A percentile compares a stretch with the other conserved stretches of the same genome.
Conservation (phyloP, 106 monocot genomes). For the Allium sativum region DNA sequence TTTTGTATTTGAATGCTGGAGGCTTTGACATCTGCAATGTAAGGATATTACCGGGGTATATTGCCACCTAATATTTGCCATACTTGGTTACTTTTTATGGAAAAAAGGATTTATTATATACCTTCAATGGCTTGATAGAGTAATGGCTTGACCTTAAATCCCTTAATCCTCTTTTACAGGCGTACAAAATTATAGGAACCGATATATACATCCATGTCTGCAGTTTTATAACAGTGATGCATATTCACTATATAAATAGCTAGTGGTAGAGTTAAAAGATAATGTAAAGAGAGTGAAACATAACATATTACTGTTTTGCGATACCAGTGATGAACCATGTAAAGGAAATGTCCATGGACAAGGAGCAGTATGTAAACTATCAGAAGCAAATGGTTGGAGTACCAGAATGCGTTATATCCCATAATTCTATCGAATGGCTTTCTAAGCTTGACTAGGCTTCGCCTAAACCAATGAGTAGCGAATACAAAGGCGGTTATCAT, state of each 20-base stretch:
- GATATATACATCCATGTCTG: conserved; percentile 96
- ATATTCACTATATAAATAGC: not conserved
- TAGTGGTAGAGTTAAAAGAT: not conserved
- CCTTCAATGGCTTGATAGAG: conserved; percentile 67
- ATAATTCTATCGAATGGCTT: conserved; percentile 60
- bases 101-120: too few relatives aligned
- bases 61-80: too few relatives aligned
- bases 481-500: conserved; percentile 76
- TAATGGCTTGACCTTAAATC: conserved; percentile 62
- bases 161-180: conserved; percentile 61
- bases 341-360: conserved; percentile 60
- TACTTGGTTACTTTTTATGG: too few relatives aligned
- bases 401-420: conserved; percentile 96
- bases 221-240: conserved; percentile 2
- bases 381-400: conserved; percentile 77
- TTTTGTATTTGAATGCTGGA: too few relatives aligned
- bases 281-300: too few relatives aligned
- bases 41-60: too few relatives aligned
- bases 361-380: conserved; percentile 65
- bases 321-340: conserved; percentile 50
- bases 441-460: conserved; percentile 62
- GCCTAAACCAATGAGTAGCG: conserved; percentile 79
- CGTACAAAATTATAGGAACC: conserved; percentile 62
- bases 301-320: conserved; percentile 45
- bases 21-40: too few relatives aligned